These are phyloP conservation scores for Fusarium sp. DNA, from an alignment of 2,329 filamentous ascomycete genomes.

Conservation along the genomic window DNA sequence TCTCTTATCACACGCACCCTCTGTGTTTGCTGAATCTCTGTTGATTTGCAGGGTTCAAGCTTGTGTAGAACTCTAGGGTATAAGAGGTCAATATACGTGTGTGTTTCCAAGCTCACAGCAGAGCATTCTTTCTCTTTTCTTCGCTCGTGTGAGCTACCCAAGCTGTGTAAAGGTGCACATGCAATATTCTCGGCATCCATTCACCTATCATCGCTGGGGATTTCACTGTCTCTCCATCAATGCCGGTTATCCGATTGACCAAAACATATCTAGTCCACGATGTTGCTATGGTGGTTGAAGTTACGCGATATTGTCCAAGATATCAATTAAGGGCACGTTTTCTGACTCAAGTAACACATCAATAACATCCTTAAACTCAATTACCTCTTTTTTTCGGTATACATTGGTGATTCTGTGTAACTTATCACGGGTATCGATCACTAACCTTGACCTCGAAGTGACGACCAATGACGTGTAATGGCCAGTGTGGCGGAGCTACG, in stretches of 20 bases:
- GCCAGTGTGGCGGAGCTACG: constrained; percentile 41
- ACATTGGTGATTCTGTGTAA: background rate
- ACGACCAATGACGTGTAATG: constrained; percentile 20
- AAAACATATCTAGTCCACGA: background rate
- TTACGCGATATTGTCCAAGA: background rate
- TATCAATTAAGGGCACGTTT: background rate
- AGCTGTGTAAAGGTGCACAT: background rate
- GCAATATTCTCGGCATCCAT: background rate
- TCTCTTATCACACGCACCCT: background rate
- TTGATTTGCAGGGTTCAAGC: background rate
- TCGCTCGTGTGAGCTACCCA: background rate
- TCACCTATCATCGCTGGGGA: background rate
- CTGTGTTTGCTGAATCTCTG: background rate
- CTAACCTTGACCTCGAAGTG: background rate
- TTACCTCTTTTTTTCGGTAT: background rate
- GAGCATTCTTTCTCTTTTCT: background rate
- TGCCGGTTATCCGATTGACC: background rate
- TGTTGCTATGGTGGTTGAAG: background rate
- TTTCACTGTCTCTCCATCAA: background rate
- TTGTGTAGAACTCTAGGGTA: background rate
- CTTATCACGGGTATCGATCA: background rate
- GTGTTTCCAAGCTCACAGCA: background rate
- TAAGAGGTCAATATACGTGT: background rate
- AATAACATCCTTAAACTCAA: background rate
- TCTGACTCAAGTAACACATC: background rate